These are phyloP conservation scores for Starmerella sp. DNA, from an alignment of 805 yeast species.

Conservation along the genomic window DNA sequence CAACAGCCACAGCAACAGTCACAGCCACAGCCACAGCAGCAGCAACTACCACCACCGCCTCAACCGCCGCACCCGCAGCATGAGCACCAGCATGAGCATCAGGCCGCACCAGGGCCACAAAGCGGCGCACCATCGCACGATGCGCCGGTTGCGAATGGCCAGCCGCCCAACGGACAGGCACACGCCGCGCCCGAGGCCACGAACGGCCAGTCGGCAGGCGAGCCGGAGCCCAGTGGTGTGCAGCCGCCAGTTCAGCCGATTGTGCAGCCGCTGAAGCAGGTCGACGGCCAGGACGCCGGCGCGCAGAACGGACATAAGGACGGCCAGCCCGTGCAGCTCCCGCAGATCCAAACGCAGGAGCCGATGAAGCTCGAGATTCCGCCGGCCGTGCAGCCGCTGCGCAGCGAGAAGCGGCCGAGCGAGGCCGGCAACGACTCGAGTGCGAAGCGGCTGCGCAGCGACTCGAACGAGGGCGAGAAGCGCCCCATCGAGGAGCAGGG, in stretches of 20 bases:
- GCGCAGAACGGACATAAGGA: neutral
- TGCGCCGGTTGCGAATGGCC: neutral
- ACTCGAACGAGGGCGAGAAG: slow-evolving; percentile 17
- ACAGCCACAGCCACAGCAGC: neutral
- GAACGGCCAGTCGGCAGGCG: neutral
- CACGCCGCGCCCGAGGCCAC: neutral
- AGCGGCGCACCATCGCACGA: neutral
- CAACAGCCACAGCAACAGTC: slow-evolving; percentile 7
- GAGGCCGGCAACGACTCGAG: slow-evolving; percentile 9
- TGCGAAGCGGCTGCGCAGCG: neutral
- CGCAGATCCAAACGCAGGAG: neutral
- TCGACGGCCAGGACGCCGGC: neutral
- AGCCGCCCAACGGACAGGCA: neutral
- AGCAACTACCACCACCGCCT: neutral
- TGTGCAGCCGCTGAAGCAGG: slow-evolving; percentile 1
- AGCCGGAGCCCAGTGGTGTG: neutral
- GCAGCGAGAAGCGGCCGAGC: slow-evolving; percentile 10
- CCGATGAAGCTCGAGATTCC: neutral
- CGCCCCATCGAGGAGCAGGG: no score
- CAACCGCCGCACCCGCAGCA: neutral
- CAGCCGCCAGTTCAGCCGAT: slow-evolving; percentile 1
- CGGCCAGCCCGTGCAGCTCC: neutral
- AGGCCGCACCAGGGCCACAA: neutral
- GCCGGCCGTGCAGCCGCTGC: slow-evolving; percentile 10
- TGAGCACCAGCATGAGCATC: no score